Evolutionary conservation across 2,329 filamentous ascomycete species (phyloP).

Genomic region (Juglanconis juglandina): DNA sequence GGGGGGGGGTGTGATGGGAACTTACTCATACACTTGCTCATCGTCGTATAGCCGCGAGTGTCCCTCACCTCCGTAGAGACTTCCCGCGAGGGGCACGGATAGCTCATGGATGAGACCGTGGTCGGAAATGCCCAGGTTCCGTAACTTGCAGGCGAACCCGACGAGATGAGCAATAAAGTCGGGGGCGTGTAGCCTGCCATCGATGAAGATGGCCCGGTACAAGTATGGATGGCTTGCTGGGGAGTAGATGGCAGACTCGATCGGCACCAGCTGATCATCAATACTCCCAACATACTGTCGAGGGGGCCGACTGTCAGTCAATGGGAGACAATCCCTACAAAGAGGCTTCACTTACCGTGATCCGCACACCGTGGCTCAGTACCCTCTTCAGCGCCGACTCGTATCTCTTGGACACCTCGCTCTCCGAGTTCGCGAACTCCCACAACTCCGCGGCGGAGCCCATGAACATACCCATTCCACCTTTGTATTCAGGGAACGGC

Average conservation of each 20-base stretch:
- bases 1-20: conserved; percentile 13
- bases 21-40: conserved; percentile 72
- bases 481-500: conserved; percentile 88
- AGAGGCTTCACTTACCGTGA: conserved; percentile 45
- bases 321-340: too few species aligned
- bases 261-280: conserved; percentile 90
- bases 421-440: conserved; percentile 82
- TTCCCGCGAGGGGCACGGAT: conserved; percentile 82
- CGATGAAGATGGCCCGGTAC: conserved; percentile 92
- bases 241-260: conserved; percentile 90
- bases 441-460: conserved; percentile 92
- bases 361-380: conserved; percentile 73
- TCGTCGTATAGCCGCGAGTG: conserved; percentile 94
- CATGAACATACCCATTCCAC: conserved; percentile 78
- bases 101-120: conserved; percentile 91
- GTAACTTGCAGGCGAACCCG: conserved; percentile 87
- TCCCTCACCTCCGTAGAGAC: conserved; percentile 85
- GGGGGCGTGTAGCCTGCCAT: conserved; percentile 84
- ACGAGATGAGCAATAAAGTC: conserved; percentile 93
- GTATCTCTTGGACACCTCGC: conserved; percentile 78
- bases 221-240: conserved; percentile 88
- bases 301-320: too few species aligned
- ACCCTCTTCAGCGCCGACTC: conserved; percentile 70
- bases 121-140: conserved; percentile 88
- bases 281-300: conserved; percentile 77